A percentile compares a stretch with the other conserved stretches of the same genome.
Evolutionary conservation across 129 eudicot species (phyloP).

Genomic region (Apium graveolens): DNA sequence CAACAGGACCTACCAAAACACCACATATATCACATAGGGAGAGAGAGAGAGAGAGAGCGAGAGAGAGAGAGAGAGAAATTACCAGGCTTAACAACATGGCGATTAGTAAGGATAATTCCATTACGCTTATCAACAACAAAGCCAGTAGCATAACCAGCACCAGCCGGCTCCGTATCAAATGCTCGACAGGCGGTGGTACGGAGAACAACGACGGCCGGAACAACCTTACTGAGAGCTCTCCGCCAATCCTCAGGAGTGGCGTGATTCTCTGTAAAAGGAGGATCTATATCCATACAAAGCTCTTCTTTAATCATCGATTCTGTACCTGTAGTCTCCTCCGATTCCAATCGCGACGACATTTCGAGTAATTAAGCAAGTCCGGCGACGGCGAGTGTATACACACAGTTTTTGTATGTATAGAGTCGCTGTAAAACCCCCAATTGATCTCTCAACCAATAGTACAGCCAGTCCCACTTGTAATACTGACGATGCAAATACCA

Average conservation of each 20-base stretch:
- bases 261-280: slow-evolving; percentile 56
- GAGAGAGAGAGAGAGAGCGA: not conserved
- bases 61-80: not conserved
- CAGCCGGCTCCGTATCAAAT: slow-evolving; percentile 91
- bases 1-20: slow-evolving; percentile 67
- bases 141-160: slow-evolving; percentile 90
- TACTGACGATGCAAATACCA: not conserved
- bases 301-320: slow-evolving; percentile 55
- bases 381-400: not conserved
- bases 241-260: slow-evolving; percentile 97
- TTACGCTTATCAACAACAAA: slow-evolving; percentile 85
- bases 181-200: slow-evolving; percentile 91
- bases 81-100: slow-evolving; percentile 97
- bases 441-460: not conserved
- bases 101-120: slow-evolving; percentile 91
- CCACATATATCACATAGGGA: not conserved
- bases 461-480: not conserved
- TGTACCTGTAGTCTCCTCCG: slow-evolving; percentile 31
- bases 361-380: not conserved
- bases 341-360: slow-evolving; percentile 31
- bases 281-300: slow-evolving; percentile 82
- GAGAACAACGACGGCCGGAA: slow-evolving; percentile 95
- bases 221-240: slow-evolving; percentile 73
- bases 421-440: not conserved
- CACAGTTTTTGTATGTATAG: not conserved